Evolutionary conservation across 2,329 filamentous ascomycete genomes (phyloP).

Genomic region (Sporothrix schenckii): DNA sequence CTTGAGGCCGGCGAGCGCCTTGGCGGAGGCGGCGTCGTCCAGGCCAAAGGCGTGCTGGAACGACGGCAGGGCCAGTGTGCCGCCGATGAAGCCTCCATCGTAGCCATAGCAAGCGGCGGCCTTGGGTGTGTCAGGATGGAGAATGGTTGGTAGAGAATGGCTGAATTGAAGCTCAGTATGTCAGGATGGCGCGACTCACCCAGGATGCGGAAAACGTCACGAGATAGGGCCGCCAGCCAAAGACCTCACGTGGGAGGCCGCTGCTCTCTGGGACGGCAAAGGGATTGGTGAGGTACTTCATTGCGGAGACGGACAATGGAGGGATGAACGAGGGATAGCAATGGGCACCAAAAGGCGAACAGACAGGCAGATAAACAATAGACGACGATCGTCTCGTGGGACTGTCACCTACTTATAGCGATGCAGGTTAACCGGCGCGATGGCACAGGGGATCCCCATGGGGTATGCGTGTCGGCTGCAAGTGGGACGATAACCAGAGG

Average conservation of each 20-base stretch:
- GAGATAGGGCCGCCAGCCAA: slow-evolving; percentile 28
- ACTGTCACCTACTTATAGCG: neutral
- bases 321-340: neutral
- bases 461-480: slow-evolving; percentile 4
- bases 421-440: neutral
- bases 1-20: slow-evolving; percentile 39
- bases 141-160: no score
- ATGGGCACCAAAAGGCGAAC: neutral
- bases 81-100: slow-evolving; percentile 58
- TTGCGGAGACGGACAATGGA: neutral
- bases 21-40: slow-evolving; percentile 22
- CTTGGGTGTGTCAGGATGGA: neutral
- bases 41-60: slow-evolving; percentile 53
- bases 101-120: slow-evolving; percentile 51
- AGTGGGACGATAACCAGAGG: neutral
- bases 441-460: neutral
- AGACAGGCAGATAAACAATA: neutral
- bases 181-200: neutral
- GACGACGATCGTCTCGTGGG: neutral
- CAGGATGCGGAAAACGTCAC: slow-evolving; percentile 26
- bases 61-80: slow-evolving; percentile 54
- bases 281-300: slow-evolving; percentile 21
- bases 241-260: slow-evolving; percentile 27
- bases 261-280: slow-evolving; percentile 20
- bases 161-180: no score